A percentile compares a stretch with the other conserved stretches of the same genome.
Evolutionary conservation across 306 rosid species (phyloP).

Genomic region (Lathyrus sativus): DNA sequence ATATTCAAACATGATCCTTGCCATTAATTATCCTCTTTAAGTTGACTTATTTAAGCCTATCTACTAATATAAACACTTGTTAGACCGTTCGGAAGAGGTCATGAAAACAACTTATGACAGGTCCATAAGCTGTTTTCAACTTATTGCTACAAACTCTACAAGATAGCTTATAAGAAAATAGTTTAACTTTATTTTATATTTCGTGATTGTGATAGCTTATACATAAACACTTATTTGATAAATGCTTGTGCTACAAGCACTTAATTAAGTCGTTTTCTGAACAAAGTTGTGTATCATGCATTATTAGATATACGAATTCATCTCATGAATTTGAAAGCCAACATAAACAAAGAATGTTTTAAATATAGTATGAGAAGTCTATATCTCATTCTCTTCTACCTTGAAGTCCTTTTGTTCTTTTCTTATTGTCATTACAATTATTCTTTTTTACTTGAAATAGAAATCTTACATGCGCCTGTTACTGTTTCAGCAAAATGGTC

Average conservation of each 20-base stretch:
- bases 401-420: conserved; percentile 44
- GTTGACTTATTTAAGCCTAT: neutral
- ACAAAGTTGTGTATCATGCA: conserved; percentile 32
- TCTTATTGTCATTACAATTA: conserved; percentile 33
- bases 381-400: conserved; percentile 39
- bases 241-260: neutral
- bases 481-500: conserved; percentile 63
- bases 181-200: too few relatives aligned
- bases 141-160: neutral
- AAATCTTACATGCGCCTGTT: conserved; percentile 47
- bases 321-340: conserved; percentile 39
- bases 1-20: conserved; percentile 39
- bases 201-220: too few relatives aligned
- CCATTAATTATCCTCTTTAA: neutral
- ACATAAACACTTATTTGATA: too few relatives aligned
- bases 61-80: neutral
- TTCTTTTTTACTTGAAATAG: conserved; percentile 34
- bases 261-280: too few relatives aligned
- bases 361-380: conserved; percentile 44
- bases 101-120: neutral
- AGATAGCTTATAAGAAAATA: neutral
- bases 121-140: neutral
- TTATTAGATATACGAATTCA: conserved; percentile 31
- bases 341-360: conserved; percentile 43
- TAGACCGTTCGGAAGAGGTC: too few relatives aligned